phyloP scores from a whole-genome alignment of 495 filamentous ascomycete genomes.

The Penicillium simplicissimum region DNA sequence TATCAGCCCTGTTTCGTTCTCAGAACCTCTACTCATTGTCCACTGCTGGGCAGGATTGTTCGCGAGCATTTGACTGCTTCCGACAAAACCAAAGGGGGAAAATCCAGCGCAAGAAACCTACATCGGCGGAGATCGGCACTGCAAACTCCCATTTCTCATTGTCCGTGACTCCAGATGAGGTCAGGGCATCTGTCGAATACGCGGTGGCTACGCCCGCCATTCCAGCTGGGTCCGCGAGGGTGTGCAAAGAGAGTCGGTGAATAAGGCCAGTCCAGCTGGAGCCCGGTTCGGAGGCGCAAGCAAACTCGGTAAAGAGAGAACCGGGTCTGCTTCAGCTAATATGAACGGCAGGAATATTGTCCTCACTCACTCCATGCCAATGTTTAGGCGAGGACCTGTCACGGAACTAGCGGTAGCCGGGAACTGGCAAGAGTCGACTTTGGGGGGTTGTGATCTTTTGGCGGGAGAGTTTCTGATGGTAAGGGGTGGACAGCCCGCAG shows the following conservation, averaged over 20 bases:
- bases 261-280: slow-evolving; percentile 49
- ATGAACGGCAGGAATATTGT: not conserved
- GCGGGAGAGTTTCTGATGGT: slow-evolving; percentile 18
- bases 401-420: slow-evolving; percentile 2
- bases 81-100: not conserved
- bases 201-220: slow-evolving; percentile 50
- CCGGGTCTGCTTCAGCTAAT: slow-evolving; percentile 17
- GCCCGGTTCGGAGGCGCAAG: slow-evolving; percentile 22
- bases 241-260: slow-evolving; percentile 8
- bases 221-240: slow-evolving; percentile 27
- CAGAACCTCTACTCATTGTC: not conserved
- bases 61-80: not conserved
- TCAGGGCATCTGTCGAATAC: slow-evolving; percentile 44
- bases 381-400: slow-evolving; percentile 16
- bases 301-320: slow-evolving; percentile 13
- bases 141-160: slow-evolving; percentile 48
- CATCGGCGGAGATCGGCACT: slow-evolving; percentile 45
- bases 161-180: slow-evolving; percentile 38
- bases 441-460: slow-evolving; percentile 1
- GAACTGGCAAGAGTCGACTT: not conserved
- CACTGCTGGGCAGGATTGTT: not conserved
- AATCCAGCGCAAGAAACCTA: slow-evolving; percentile 24
- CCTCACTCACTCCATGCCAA: slow-evolving; percentile 42
- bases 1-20: not conserved
- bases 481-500: slow-evolving; percentile 17